phyloP scores from a whole-genome alignment of 352 stramenopile species.

The Blastocystis sp. region DNA sequence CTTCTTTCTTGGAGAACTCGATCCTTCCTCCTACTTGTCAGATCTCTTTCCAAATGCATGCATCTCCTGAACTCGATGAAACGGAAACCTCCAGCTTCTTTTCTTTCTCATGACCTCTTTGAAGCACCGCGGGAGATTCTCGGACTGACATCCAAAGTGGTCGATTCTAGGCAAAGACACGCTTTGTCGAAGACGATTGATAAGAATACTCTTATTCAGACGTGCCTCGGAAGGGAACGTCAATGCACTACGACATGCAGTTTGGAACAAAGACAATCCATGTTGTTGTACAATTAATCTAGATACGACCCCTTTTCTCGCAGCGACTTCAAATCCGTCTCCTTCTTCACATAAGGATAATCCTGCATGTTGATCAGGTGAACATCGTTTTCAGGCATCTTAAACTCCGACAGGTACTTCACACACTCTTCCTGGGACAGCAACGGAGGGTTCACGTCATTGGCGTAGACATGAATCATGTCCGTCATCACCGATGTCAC shows the following conservation, averaged over 20 bases:
- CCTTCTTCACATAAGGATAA: slow-evolving; percentile 6
- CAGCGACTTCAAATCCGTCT: slow-evolving; percentile 5
- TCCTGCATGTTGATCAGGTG: slow-evolving; percentile 50
- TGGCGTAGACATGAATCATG: slow-evolving; percentile 41
- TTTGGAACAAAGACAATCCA: too few species aligned
- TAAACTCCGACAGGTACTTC: not conserved
- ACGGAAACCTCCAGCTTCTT: too few species aligned
- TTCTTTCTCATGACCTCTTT: too few species aligned
- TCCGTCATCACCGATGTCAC: slow-evolving; percentile 48
- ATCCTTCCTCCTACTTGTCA: not conserved
- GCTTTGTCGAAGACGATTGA: too few species aligned
- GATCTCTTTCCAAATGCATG: not conserved
- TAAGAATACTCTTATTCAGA: too few species aligned
- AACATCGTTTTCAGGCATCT: slow-evolving; percentile 38
- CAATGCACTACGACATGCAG: too few species aligned
- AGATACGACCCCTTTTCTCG: not conserved
- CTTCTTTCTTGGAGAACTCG: not conserved
- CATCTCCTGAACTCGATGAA: too few species aligned
- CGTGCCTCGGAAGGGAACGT: too few species aligned
- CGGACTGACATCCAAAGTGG: not conserved
- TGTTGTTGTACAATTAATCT: not conserved
- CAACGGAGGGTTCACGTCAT: slow-evolving; percentile 35
- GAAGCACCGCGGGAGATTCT: not conserved
- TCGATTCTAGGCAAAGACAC: too few species aligned
- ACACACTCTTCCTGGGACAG: not conserved